Percentiles rank a stretch among this genome's conserved stretches.
Conservation (phyloP, 2,329 filamentous ascomycete species). For the Sporothrix sp. region DNA sequence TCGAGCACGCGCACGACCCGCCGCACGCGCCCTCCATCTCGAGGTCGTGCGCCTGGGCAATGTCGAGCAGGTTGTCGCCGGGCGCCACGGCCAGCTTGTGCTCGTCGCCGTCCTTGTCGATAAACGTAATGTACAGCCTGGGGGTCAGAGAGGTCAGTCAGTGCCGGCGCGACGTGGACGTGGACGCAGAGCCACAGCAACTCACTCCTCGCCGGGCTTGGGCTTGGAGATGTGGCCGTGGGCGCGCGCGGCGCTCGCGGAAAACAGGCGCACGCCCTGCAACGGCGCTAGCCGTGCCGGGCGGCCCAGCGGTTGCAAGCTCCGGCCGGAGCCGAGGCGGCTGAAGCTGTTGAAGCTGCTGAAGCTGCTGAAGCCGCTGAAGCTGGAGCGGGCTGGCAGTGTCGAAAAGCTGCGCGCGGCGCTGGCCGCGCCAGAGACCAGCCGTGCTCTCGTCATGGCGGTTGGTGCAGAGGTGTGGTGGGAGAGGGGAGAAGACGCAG, state of each 20-base stretch:
- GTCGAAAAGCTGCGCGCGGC: not conserved
- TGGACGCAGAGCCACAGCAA: too few relatives aligned
- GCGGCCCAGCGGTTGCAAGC: too few relatives aligned
- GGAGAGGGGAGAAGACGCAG: not conserved
- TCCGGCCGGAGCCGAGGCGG: too few relatives aligned
- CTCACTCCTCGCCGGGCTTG: slow-evolving; percentile 82
- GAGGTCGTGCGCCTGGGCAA: slow-evolving; percentile 86
- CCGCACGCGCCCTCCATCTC: slow-evolving; percentile 99
- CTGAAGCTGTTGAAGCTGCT: too few relatives aligned
- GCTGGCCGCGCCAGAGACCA: not conserved
- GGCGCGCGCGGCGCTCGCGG: slow-evolving; percentile 45
- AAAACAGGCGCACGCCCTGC: slow-evolving; percentile 39
- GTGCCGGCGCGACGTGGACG: too few relatives aligned
- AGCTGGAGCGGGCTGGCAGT: too few relatives aligned
- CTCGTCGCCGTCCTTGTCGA: slow-evolving; percentile 77
- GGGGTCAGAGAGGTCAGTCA: not conserved
- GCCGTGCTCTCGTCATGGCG: slow-evolving; percentile 2
- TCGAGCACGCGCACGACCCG: slow-evolving; percentile 86
- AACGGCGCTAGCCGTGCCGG: not conserved
- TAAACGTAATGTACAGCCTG: slow-evolving; percentile 84
- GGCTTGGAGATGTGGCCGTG: slow-evolving; percentile 80
- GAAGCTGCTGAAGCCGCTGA: too few relatives aligned
- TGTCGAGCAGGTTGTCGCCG: slow-evolving; percentile 89
- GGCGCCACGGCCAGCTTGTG: slow-evolving; percentile 70
- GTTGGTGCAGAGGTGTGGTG: not conserved